Conservation (phyloP, 805 yeast genomes). For the Schwanniomyces pseudopolymorphus region DNA sequence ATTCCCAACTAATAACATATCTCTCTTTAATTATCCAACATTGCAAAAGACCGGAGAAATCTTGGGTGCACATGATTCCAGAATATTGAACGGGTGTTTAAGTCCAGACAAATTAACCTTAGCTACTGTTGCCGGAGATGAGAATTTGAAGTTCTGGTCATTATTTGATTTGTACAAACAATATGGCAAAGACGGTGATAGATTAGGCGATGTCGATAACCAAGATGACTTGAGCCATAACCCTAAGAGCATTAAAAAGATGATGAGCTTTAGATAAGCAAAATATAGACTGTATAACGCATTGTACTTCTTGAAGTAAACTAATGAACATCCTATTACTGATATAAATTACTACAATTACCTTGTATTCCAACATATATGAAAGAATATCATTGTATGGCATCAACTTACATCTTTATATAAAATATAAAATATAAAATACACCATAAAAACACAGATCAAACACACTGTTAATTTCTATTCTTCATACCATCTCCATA, state of each 20-base stretch:
- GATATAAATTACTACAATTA: no score
- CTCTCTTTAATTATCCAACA: constrained; percentile 83
- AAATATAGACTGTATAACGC: neutral
- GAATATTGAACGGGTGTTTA: constrained; percentile 78
- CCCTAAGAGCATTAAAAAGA: constrained; percentile 21
- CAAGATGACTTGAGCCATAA: constrained; percentile 9
- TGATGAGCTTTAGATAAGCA: constrained; percentile 23
- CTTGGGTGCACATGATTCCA: constrained; percentile 80
- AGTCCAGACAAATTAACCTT: constrained; percentile 89
- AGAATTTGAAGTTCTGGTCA: constrained; percentile 92
- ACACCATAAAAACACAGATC: no score
- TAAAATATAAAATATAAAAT: no score
- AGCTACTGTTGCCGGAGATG: constrained; percentile 96
- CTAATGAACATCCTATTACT: neutral
- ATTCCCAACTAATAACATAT: constrained; percentile 79
- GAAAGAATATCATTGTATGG: no score
- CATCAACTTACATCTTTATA: no score
- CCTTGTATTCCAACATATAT: no score
- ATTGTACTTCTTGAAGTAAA: neutral
- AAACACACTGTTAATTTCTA: no score
- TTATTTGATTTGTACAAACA: constrained; percentile 61
- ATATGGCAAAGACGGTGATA: constrained; percentile 17
- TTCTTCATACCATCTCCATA: no score
- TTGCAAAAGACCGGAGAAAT: constrained; percentile 87
- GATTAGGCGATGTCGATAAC: constrained; percentile 13